Evolutionary conservation across 2,329 filamentous ascomycete genomes (phyloP).

Genomic region (Aspergillus vadensis): DNA sequence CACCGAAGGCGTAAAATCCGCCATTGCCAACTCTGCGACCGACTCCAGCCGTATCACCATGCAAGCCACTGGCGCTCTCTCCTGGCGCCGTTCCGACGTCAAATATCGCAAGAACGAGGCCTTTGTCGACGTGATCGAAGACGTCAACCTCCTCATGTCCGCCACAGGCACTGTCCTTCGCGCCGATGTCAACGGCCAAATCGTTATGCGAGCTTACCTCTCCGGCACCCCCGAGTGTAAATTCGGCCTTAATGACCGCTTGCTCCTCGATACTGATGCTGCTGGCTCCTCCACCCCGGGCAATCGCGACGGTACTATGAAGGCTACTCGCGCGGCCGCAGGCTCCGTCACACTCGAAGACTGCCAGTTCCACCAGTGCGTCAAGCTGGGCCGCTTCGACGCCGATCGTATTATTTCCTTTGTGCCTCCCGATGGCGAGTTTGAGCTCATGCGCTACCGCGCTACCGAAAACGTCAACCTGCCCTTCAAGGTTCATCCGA

Average conservation of each 20-base stretch:
- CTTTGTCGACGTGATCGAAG: conserved; percentile 98
- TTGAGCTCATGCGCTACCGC: conserved; percentile 98
- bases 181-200: conserved; percentile 95
- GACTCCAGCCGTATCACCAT: conserved; percentile 98
- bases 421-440: conserved; percentile 94
- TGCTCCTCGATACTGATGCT: conserved; percentile 79
- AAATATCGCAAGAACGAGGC: conserved; percentile 99
- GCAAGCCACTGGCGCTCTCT: conserved; percentile 96
- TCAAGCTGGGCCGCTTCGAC: conserved; percentile 96
- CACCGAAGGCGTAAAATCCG: conserved; percentile 96
- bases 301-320: conserved; percentile 59
- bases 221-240: conserved; percentile 98
- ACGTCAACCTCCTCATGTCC: conserved; percentile 99
- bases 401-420: conserved; percentile 96
- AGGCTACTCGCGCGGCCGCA: conserved; percentile 91
- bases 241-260: conserved; percentile 93
- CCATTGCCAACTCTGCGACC: conserved; percentile 64
- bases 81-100: conserved; percentile 95
- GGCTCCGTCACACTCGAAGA: conserved; percentile 95
- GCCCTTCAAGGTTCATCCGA: conserved; percentile 97
- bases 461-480: conserved; percentile 98
- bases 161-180: conserved; percentile 91
- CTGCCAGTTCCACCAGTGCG: conserved; percentile 98
- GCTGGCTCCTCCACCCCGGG: conserved; percentile 67
- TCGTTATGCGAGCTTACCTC: conserved; percentile 97